Conservation (phyloP, 176 grass and related monocot genomes). For the Eremochloa ophiuroides region DNA sequence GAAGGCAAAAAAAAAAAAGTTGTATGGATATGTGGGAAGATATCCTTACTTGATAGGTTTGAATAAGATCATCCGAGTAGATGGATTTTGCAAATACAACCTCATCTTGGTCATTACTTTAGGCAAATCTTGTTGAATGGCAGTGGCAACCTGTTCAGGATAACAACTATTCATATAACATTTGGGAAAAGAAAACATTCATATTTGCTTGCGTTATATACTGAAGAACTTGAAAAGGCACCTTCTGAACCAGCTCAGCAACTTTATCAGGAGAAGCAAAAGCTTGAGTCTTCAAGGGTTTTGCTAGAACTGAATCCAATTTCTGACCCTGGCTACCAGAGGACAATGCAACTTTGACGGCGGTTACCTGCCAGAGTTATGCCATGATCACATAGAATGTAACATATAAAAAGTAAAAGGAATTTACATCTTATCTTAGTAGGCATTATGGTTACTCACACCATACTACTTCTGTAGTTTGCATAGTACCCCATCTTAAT, state of each 20-base stretch:
- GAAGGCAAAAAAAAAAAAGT: neutral
- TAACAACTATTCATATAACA: neutral
- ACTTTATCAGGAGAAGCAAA: conserved; percentile 98
- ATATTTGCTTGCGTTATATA: neutral
- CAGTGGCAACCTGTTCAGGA: conserved; percentile 47
- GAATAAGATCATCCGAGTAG: conserved; percentile 92
- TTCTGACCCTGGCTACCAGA: conserved; percentile 85
- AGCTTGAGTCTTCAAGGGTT: conserved; percentile 89
- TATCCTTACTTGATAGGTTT: conserved; percentile 91
- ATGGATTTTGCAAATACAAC: conserved; percentile 94
- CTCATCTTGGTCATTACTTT: conserved; percentile 80
- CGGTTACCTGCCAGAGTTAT: conserved; percentile 64
- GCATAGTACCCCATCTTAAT: neutral
- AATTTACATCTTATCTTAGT: conserved; percentile 5
- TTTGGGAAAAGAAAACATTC: neutral
- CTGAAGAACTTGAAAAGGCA: conserved; percentile 23
- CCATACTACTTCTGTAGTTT: neutral
- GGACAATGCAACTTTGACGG: conserved; percentile 84
- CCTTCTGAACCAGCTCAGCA: conserved; percentile 88
- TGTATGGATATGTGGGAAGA: neutral
- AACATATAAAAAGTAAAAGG: neutral
- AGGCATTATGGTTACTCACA: neutral
- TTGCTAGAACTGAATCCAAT: conserved; percentile 84
- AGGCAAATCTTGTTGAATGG: conserved; percentile 77
- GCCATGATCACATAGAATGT: conserved; percentile 7